These are phyloP conservation scores for Solanum dulcamara DNA, from an alignment of 257 asterid species.

Conservation along the genomic window DNA sequence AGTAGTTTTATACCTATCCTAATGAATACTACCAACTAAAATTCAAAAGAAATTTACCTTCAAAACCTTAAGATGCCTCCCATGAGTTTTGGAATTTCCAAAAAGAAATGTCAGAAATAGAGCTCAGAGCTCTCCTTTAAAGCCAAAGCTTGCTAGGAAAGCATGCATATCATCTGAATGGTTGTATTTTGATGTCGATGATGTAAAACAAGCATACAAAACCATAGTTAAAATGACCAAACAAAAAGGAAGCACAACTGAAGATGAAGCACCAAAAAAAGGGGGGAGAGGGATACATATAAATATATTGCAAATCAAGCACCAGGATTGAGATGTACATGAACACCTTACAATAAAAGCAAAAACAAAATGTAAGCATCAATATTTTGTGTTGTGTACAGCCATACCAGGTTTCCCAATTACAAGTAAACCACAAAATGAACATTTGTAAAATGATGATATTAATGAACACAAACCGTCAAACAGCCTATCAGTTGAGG, in stretches of 20 bases:
- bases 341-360: no score
- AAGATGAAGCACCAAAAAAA: not conserved
- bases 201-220: not conserved
- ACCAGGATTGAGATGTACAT: no score
- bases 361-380: not conserved
- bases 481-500: not conserved
- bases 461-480: not conserved
- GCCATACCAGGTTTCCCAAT: no score
- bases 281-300: not conserved
- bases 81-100: slow-evolving; percentile 81
- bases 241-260: not conserved
- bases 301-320: no score
- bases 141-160: not conserved
- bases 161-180: not conserved
- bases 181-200: not conserved
- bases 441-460: not conserved
- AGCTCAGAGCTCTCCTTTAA: not conserved
- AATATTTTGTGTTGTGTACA: no score
- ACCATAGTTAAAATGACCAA: not conserved
- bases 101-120: slow-evolving; percentile 37
- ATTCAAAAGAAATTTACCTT: slow-evolving; percentile 37
- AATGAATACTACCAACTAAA: not conserved
- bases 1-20: not conserved
- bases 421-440: not conserved
- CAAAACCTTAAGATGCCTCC: slow-evolving; percentile 76